Base-by-base conservation (phyloP, 2,329 filamentous ascomycete species). In the Ceratocystis papillata region DNA sequence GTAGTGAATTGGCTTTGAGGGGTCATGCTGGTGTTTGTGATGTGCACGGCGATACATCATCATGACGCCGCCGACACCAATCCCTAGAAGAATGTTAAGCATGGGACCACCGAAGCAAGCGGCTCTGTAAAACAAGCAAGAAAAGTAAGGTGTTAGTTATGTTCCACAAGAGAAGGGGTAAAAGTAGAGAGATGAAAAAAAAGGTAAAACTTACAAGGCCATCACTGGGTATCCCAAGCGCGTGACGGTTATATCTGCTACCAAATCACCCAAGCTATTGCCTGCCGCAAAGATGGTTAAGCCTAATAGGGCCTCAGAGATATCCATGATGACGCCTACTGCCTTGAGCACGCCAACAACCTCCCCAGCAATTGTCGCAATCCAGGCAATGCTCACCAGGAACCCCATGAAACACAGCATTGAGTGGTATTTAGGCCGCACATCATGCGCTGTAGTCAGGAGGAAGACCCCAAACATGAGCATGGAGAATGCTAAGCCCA, bases 21-120 rank as follows among this genome's bases (percentile, higher is more conserved):
- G 89, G 30, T 65, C 45, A 71, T 93, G 86, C 70, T 87, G 86
- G 33, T 78, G 76, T 70, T 87, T 86, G 69, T 83, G 80, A 70
- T 87, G 83, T 20, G 87, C 88, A 41, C 84, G 81, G 65, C 82
- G 81, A 17, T 95, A 80, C 66, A 89, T 92, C 82, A 96, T 94
- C 73, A 92, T 95, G 48, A 90, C 82, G 17, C 94, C 94, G 30
- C 88, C 89, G 3, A 97, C 79, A n/a, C 94, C 94, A 64, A 99
- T 92, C 0, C 94, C 94, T 3, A 99, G 83, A 0, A 99, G 78
- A 69, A 99, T 99, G 72, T 99, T 99, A 50, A 99, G 83, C 90
- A 99, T 93, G 0, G 94, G 94, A 0, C 94, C 95, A n/a, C 94
- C 94, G 74, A 99, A 96, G 74, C 94, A 99, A 3, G 94, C 94